These are phyloP conservation scores for Teunomyces kruisii DNA, from an alignment of 805 yeast species.

Conservation along the genomic window DNA sequence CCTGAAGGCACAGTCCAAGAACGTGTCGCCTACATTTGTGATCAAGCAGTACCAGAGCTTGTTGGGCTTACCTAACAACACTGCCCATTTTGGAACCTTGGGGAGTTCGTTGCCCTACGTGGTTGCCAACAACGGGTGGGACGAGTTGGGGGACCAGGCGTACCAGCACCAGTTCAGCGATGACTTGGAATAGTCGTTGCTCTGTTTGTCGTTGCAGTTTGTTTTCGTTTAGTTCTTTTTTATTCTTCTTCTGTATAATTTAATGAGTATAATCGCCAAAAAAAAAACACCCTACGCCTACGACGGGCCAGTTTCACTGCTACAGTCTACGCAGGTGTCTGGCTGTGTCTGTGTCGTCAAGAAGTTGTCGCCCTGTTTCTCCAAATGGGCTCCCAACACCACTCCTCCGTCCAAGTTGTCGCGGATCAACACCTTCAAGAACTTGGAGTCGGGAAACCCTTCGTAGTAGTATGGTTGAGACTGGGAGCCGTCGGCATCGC, in stretches of 20 bases:
- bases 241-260: constrained; percentile 2
- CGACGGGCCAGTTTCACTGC: not conserved
- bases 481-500: constrained; percentile 17
- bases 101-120: constrained; percentile 58
- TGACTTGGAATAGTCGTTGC: constrained; percentile 10
- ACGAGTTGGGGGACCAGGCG: constrained; percentile 17
- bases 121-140: constrained; percentile 49
- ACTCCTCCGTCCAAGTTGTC: constrained; percentile 40
- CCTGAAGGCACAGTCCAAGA: constrained; percentile 26
- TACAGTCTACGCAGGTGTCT: constrained; percentile 1
- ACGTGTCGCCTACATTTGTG: constrained; percentile 53
- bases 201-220: no score
- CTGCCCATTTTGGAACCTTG: constrained; percentile 40
- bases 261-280: constrained; percentile 2
- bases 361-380: constrained; percentile 1
- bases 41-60: constrained; percentile 53
- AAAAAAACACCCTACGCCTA: not conserved
- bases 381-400: constrained; percentile 1
- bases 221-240: constrained; percentile 1
- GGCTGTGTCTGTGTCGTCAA: not conserved
- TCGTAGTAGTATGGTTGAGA: constrained; percentile 42
- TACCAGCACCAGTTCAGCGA: constrained; percentile 15
- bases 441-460: constrained; percentile 88
- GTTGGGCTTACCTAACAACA: constrained; percentile 53
- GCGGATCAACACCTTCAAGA: constrained; percentile 66